phyloP scores from a whole-genome alignment of 495 filamentous ascomycete genomes.

The Penicillium taxi region DNA sequence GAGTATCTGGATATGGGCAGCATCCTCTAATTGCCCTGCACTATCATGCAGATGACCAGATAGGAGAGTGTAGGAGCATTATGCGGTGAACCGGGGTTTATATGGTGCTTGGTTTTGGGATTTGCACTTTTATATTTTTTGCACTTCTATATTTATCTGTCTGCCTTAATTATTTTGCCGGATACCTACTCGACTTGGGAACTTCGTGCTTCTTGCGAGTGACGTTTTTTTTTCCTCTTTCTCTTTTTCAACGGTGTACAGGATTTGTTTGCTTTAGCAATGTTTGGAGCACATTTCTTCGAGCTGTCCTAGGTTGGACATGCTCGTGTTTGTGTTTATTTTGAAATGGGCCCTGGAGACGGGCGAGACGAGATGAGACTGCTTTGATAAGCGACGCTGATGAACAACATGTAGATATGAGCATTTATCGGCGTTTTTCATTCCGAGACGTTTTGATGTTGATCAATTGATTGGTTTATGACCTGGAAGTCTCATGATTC shows the following conservation, averaged over 20 bases:
- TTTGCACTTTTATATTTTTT: conserved; percentile 23
- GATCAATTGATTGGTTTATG: conserved; percentile 14
- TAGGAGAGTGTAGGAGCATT: conserved; percentile 24
- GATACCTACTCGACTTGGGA: conserved; percentile 11
- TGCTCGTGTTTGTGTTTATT: conserved; percentile 17
- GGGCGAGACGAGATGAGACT: conserved; percentile 25
- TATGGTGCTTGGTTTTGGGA: conserved; percentile 15
- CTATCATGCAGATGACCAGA: conserved; percentile 23
- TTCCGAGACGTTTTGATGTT: conserved; percentile 17
- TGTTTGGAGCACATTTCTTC: conserved; percentile 10
- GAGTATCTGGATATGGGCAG: conserved; percentile 7
- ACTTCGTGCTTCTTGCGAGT: conserved; percentile 7
- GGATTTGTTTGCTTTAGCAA: conserved; percentile 20
- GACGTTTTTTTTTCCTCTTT: conserved; percentile 9
- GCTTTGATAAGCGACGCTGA: conserved; percentile 36
- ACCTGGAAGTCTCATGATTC: too few relatives aligned
- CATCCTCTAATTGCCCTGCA: conserved; percentile 15
- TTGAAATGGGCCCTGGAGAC: conserved; percentile 17
- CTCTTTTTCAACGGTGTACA: conserved; percentile 26
- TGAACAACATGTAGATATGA: conserved; percentile 43
- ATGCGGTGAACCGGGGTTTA: conserved; percentile 15
- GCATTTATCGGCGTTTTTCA: conserved; percentile 38
- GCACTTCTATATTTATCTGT: conserved; percentile 13
- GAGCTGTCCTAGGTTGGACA: conserved; percentile 5
- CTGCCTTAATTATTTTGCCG: too few relatives aligned